Evolutionary conservation across 2,329 filamentous ascomycete genomes (phyloP).

Genomic region (Orbilia blumenaviensis): DNA sequence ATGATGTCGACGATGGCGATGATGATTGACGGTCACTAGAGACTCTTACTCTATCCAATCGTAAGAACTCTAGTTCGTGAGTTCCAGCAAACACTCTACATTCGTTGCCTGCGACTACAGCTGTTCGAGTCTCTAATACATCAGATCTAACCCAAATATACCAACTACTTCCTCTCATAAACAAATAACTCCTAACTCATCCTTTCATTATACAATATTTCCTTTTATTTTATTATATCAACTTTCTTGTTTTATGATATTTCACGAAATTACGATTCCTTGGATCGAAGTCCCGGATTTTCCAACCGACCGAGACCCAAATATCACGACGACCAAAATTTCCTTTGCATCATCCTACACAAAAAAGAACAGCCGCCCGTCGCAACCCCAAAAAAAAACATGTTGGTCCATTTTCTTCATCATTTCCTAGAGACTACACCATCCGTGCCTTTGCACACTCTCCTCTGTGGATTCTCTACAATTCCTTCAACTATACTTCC

Average conservation of each 20-base stretch:
- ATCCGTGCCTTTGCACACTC: constrained; percentile 48
- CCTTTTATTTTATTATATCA: constrained; percentile 47
- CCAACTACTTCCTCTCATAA: neutral
- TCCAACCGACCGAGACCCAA: constrained; percentile 27
- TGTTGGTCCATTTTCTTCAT: constrained; percentile 26
- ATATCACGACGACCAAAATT: constrained; percentile 49
- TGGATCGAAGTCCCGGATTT: constrained; percentile 10
- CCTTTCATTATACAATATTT: constrained; percentile 17
- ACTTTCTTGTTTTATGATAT: constrained; percentile 50
- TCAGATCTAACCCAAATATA: neutral
- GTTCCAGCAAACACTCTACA: constrained; percentile 14
- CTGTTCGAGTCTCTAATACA: constrained; percentile 20
- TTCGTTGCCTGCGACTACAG: constrained; percentile 18
- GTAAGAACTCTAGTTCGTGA: constrained; percentile 25
- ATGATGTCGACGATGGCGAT: constrained; percentile 56
- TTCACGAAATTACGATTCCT: constrained; percentile 50
- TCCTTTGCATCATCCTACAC: constrained; percentile 27
- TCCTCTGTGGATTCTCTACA: constrained; percentile 35
- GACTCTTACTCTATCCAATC: constrained; percentile 47
- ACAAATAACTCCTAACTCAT: neutral
- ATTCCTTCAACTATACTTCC: neutral
- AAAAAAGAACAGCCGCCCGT: constrained; percentile 54
- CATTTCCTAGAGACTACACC: constrained; percentile 22
- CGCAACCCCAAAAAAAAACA: constrained; percentile 46
- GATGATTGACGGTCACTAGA: constrained; percentile 54